phyloP scores from a whole-genome alignment of 225 moss, liverwort and hornwort species.

The Antitrichia curtipendula region DNA sequence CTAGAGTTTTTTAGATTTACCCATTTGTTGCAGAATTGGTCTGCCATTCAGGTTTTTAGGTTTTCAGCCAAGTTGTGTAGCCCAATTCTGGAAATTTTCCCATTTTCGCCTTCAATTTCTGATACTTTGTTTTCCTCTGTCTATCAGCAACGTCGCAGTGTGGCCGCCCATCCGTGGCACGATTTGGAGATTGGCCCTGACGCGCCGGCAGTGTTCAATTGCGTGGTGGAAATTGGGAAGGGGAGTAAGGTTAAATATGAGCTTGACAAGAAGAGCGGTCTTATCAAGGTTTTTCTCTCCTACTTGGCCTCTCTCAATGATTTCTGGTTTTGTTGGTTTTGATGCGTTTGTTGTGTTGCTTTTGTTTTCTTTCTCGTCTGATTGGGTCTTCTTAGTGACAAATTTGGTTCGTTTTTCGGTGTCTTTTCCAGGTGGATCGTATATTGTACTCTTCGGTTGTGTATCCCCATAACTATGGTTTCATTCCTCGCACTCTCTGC shows the following conservation, averaged over 20 bases:
- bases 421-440: conserved; percentile 39
- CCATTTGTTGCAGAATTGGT: neutral
- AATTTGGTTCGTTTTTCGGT: neutral
- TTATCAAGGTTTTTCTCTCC: conserved; percentile 1
- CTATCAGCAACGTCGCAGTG: neutral
- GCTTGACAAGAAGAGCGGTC: conserved; percentile 10
- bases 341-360: neutral
- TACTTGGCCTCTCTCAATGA: neutral
- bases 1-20: neutral
- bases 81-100: neutral
- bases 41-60: neutral
- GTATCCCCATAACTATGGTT: conserved; percentile 81
- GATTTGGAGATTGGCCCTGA: conserved; percentile 18
- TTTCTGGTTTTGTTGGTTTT: neutral
- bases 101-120: neutral
- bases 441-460: conserved; percentile 78
- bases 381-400: neutral
- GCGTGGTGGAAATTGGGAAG: conserved; percentile 11
- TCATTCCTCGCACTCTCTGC: conserved; percentile 75
- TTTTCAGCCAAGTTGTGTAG: neutral
- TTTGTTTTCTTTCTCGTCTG: neutral
- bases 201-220: conserved; percentile 8
- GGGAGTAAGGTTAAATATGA: conserved; percentile 12
- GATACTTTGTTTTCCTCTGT: neutral
- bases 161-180: conserved; percentile 14